Evolutionary conservation across 139 green algal genomes (phyloP).

Genomic region (Ulvella scutata): DNA sequence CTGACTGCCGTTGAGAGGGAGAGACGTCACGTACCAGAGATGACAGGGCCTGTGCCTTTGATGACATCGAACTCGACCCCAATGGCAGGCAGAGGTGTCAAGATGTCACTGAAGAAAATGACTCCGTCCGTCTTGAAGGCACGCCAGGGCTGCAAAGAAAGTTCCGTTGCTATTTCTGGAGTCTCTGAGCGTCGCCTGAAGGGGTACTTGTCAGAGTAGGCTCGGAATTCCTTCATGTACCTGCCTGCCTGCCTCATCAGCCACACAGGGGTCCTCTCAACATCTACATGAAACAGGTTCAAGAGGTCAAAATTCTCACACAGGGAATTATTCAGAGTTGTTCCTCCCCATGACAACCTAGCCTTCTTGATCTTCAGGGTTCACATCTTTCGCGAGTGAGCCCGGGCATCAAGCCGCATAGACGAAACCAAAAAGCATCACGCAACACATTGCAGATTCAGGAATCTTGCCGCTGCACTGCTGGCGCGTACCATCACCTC

Average conservation of each 20-base stretch:
- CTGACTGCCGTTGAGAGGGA: too few relatives aligned
- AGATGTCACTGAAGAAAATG: conserved; percentile 99
- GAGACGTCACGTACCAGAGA: too few relatives aligned
- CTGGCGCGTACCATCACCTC: conserved; percentile 52
- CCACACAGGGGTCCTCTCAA: conserved; percentile 93
- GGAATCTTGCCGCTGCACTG: background rate
- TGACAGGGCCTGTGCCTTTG: conserved; percentile 83
- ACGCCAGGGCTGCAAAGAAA: conserved; percentile 89
- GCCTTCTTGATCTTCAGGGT: background rate
- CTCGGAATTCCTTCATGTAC: conserved; percentile 96
- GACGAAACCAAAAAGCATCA: background rate
- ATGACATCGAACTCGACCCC: conserved; percentile 97
- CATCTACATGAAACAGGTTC: conserved; percentile 49
- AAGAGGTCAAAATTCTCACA: background rate
- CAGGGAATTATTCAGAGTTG: background rate
- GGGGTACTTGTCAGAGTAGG: conserved; percentile 76
- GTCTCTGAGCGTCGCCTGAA: conserved; percentile 94
- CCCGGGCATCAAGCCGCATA: background rate
- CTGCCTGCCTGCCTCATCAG: conserved; percentile 96
- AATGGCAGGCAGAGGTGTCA: conserved; percentile 89
- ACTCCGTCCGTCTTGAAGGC: conserved; percentile 90
- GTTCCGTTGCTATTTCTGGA: conserved; percentile 81
- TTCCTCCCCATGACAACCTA: background rate
- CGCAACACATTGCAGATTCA: background rate
- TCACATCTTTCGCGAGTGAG: background rate